Evolutionary conservation across 805 yeast species (phyloP), one percentile per base, ranked within the genome.

Genomic region (Wickerhamiella azymoides): DNA sequence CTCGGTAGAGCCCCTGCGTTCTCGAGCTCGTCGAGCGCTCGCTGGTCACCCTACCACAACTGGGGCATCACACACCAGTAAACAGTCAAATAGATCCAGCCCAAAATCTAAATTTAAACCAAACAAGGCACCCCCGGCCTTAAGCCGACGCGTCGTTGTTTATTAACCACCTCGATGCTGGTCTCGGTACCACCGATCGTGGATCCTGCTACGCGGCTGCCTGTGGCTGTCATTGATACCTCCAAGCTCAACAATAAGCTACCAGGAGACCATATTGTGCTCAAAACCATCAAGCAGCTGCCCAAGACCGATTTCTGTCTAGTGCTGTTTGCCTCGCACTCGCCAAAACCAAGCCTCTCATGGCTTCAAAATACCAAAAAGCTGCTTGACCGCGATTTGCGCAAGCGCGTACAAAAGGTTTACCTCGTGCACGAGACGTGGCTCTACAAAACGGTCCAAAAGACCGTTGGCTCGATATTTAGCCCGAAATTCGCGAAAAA

Each of bases 351-450:
- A 43, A 67, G 67, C 40, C 78, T 93, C 86, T 69, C 79, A 7
- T 80, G 85, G 74, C 83, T 85, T 49, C 66, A 76, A n/a, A 70
- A 66, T 42, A 68, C 76, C 45, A 76, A 72, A 57, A 63, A 73
- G 50, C 63, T 74, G 51, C 69, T 89, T 24, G 77, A 89, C 1
- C 69, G 72, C 13, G 68, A 68, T 5, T 63, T 70, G 38, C 73
- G 75, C 49, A 71, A 72, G 44, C 68, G 73, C 46, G 62, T 89
- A 38, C 64, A 66, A 43, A 79, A 76, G 55, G 67, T 85, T 2
- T 81, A 79, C 51, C 72, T 88, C 26, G 94, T 89, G 2, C 96
- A 89, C 62, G 96, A 88, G 53, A 80, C 82, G 40, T 86, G 96
- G 92, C 74, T 88, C 63, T 74, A 84, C 24, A 76, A 85, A 54